Conservation (phyloP, 2,329 filamentous ascomycete species). For the Ceratocystis papillata region DNA sequence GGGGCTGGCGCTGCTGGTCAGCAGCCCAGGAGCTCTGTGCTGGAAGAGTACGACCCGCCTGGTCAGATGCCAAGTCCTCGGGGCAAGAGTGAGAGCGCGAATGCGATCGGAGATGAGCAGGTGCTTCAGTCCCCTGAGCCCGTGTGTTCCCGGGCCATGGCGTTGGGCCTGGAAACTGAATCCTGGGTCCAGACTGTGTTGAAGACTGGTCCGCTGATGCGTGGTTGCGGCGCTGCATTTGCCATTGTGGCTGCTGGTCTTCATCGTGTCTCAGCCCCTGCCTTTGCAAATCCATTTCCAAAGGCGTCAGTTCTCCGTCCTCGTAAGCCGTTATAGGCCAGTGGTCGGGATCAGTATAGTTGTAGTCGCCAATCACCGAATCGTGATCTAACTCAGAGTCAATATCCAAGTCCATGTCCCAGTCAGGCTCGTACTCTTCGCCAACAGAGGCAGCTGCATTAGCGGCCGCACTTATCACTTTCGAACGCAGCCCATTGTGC, state of each 20-base stretch:
- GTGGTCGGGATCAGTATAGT: conserved; percentile 10
- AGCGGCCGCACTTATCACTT: conserved; percentile 10
- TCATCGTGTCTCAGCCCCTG: background rate
- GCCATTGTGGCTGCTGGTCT: background rate
- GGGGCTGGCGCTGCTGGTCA: background rate
- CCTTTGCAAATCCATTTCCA: background rate
- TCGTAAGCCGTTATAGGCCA: conserved; percentile 20
- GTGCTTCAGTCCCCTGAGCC: too few species aligned
- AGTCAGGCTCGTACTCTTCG: background rate
- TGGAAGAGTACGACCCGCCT: background rate
- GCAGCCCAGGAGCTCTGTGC: background rate
- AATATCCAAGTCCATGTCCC: conserved; percentile 1
- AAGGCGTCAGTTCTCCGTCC: conserved; percentile 13
- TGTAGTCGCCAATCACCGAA: conserved; percentile 8
- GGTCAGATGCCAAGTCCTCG: background rate
- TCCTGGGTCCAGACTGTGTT: background rate
- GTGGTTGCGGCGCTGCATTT: background rate
- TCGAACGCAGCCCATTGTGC: conserved; percentile 8
- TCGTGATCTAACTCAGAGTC: conserved; percentile 3
- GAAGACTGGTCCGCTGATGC: background rate
- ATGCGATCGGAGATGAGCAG: background rate
- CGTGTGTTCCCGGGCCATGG: too few species aligned
- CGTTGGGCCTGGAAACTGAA: background rate
- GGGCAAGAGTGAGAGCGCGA: background rate
- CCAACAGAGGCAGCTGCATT: conserved; percentile 1